phyloP scores from a whole-genome alignment of 768 basidiomycete genomes.

The Leucocoprinus leucothites region DNA sequence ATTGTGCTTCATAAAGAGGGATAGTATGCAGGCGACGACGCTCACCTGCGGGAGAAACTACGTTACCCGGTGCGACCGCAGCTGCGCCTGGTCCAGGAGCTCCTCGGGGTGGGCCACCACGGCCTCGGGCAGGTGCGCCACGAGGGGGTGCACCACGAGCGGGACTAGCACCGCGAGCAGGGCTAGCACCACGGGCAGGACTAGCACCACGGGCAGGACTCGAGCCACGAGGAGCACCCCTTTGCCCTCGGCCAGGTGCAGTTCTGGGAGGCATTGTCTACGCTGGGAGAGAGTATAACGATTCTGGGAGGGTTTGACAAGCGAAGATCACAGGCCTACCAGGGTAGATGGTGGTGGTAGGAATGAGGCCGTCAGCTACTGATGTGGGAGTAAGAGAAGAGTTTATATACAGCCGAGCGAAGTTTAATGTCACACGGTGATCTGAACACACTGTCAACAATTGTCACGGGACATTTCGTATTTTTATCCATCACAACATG shows the following conservation, averaged over 20 bases:
- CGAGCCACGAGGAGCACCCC: conserved; percentile 9
- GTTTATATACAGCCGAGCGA: not conserved
- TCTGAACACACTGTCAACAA: not conserved
- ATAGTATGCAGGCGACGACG: conserved; percentile 14
- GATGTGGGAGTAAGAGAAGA: not conserved
- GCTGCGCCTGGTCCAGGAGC: conserved; percentile 26
- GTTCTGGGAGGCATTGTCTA: conserved; percentile 4
- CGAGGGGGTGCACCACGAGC: no score
- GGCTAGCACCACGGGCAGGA: conserved; percentile 15
- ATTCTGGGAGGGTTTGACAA: not conserved
- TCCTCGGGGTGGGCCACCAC: conserved; percentile 21
- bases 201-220: conserved; percentile 13
- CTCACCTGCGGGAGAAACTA: conserved; percentile 29
- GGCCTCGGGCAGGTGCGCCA: no score
- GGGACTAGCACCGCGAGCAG: conserved; percentile 12
- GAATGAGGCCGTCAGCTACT: not conserved
- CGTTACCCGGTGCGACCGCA: conserved; percentile 20
- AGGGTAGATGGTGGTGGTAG: conserved; percentile 2
- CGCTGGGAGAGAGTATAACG: not conserved
- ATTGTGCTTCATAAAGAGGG: conserved; percentile 33
- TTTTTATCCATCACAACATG: not conserved
- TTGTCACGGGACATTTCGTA: not conserved
- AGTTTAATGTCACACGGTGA: not conserved
- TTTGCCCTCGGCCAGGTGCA: conserved; percentile 6
- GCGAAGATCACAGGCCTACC: conserved; percentile 6